Percentiles rank a stretch among this genome's conserved stretches.
Evolutionary conservation across 73 alveolate genomes (phyloP).

Genomic region (Paramecium primaurelia): DNA sequence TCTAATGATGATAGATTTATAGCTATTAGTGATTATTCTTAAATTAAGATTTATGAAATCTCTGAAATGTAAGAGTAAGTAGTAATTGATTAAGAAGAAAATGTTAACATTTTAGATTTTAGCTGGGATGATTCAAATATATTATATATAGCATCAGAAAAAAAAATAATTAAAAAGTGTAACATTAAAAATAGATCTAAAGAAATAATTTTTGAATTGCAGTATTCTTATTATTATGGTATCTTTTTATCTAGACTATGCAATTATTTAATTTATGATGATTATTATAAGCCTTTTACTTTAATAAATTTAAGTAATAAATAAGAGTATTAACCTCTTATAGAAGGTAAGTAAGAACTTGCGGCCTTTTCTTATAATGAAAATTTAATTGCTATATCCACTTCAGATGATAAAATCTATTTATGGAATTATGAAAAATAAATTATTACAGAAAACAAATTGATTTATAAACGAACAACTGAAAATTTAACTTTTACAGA

Average conservation of each 20-base stretch:
- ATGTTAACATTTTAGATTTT: not conserved
- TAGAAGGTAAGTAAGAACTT: no score
- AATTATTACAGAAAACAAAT: not conserved
- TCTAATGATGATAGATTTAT: not conserved
- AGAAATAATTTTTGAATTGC: not conserved
- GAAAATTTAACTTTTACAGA: not conserved
- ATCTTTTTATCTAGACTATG: not conserved
- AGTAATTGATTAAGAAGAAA: not conserved
- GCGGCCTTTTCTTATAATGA: not conserved
- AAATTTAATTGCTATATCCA: not conserved
- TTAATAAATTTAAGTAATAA: no score
- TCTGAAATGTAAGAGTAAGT: not conserved
- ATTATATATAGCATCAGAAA: not conserved
- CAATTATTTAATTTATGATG: not conserved
- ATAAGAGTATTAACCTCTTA: no score
- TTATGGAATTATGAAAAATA: not conserved
- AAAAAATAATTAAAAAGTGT: not conserved
- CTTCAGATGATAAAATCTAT: not conserved
- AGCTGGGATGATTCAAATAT: not conserved
- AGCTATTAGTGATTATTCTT: not conserved
- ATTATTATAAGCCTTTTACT: not conserved
- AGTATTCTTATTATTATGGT: not conserved
- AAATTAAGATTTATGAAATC: not conserved
- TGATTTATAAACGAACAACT: not conserved
- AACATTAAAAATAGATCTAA: not conserved